Percentiles rank a stretch among this genome's conserved stretches.
Evolutionary conservation across 495 filamentous ascomycete genomes (phyloP).

Genomic region (Penicillium nucicola): DNA sequence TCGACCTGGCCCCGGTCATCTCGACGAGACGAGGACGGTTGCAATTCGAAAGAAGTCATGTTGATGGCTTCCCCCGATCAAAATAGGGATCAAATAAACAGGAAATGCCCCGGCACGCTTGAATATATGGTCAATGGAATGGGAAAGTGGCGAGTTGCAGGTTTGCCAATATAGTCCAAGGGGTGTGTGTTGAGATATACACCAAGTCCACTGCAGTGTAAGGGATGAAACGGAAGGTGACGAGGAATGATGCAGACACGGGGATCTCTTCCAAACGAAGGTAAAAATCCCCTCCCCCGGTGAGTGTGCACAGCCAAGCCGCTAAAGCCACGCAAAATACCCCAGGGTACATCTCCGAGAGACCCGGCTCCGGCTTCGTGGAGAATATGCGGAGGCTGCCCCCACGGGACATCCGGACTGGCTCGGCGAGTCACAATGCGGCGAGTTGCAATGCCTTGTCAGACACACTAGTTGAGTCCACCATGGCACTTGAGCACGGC

Average conservation of each 20-base stretch:
- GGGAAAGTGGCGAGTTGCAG: neutral
- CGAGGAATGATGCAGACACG: neutral
- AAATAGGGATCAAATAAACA: neutral
- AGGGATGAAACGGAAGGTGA: too few species aligned
- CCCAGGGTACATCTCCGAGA: conserved; percentile 1
- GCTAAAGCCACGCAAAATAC: neutral
- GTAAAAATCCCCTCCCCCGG: neutral
- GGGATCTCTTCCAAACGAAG: neutral
- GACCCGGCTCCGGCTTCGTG: conserved; percentile 6
- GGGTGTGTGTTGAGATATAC: neutral
- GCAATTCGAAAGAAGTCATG: conserved; percentile 27
- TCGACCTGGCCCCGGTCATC: conserved; percentile 9
- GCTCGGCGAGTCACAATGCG: conserved; percentile 12
- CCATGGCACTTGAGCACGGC: conserved; percentile 24
- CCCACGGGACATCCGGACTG: conserved; percentile 7
- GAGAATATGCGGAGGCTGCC: conserved; percentile 24
- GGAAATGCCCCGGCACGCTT: neutral
- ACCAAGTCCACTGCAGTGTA: neutral
- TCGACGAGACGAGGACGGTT: conserved; percentile 16
- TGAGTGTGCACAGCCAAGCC: conserved; percentile 18
- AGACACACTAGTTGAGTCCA: neutral
- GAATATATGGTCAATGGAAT: neutral
- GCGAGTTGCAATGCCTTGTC: neutral
- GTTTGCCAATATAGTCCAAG: neutral
- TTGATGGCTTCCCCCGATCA: neutral